phyloP scores from a whole-genome alignment of 306 rosid species.

The Argentina anserina region DNA sequence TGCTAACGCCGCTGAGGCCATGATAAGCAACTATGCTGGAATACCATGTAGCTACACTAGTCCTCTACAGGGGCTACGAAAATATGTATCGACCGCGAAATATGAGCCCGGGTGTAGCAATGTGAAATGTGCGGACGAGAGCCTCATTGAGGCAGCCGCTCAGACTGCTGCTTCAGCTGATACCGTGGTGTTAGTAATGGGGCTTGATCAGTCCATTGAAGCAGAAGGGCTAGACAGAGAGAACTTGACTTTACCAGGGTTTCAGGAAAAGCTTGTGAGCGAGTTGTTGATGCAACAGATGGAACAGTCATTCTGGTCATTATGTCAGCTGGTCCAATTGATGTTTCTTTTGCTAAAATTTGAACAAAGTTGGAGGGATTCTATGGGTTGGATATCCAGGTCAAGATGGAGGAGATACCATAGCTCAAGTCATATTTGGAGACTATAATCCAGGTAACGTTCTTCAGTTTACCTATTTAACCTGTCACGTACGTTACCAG shows the following conservation, averaged over 20 bases:
- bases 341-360: conserved; percentile 51
- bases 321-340: conserved; percentile 79
- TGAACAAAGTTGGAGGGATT: conserved; percentile 47
- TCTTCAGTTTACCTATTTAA: background rate
- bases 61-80: conserved; percentile 57
- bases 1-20: conserved; percentile 62
- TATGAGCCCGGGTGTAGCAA: conserved; percentile 52
- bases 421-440: conserved; percentile 68
- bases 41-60: conserved; percentile 54
- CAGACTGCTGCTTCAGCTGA: conserved; percentile 48
- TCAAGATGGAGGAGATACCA: conserved; percentile 72
- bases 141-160: conserved; percentile 47
- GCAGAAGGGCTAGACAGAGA: conserved; percentile 71
- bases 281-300: conserved; percentile 47
- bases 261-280: conserved; percentile 62
- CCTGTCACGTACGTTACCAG: background rate
- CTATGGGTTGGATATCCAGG: conserved; percentile 81
- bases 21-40: conserved; percentile 72
- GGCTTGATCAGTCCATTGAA: conserved; percentile 69
- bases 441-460: conserved; percentile 57
- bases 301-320: conserved; percentile 60
- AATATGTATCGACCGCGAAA: conserved; percentile 35
- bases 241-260: conserved; percentile 69
- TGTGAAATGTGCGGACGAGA: conserved; percentile 49
- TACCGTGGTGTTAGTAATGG: conserved; percentile 52